Evolutionary conservation across 148 eudicot genomes (phyloP).

Genomic region (Euryodendron excelsum): DNA sequence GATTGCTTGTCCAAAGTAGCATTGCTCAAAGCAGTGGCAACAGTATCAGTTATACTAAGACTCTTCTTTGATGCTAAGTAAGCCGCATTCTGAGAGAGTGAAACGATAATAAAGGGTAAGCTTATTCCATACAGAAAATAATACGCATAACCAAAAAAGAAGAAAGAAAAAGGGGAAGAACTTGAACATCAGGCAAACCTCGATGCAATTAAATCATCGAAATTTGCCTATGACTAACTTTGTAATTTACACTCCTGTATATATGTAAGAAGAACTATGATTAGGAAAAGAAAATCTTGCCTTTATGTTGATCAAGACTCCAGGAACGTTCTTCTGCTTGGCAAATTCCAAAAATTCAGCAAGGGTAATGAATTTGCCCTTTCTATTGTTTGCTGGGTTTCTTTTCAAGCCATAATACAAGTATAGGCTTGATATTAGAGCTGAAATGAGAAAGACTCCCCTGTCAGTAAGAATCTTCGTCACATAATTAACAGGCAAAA

Average conservation of each 20-base stretch:
- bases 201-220: too few species aligned
- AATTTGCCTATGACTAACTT: too few species aligned
- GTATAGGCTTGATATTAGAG: slow-evolving; percentile 48
- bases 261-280: too few species aligned
- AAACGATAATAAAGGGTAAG: too few species aligned
- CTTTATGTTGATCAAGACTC: slow-evolving; percentile 65
- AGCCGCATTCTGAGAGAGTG: slow-evolving; percentile 62
- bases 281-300: slow-evolving; percentile 31
- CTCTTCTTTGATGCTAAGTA: slow-evolving; percentile 79
- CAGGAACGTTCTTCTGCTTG: slow-evolving; percentile 55
- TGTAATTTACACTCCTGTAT: too few species aligned
- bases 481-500: background rate
- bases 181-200: background rate
- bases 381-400: slow-evolving; percentile 70
- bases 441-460: slow-evolving; percentile 36
- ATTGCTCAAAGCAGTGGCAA: slow-evolving; percentile 55
- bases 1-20: slow-evolving; percentile 61
- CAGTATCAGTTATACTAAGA: slow-evolving; percentile 58
- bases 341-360: slow-evolving; percentile 70
- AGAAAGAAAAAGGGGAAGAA: too few species aligned
- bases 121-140: too few species aligned
- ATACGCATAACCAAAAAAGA: too few species aligned
- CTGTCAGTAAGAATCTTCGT: background rate
- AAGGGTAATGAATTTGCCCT: slow-evolving; percentile 79
- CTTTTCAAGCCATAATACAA: slow-evolving; percentile 36